These are phyloP conservation scores for Bisporella sp. DNA, from an alignment of 2,329 filamentous ascomycete species.

Conservation along the genomic window DNA sequence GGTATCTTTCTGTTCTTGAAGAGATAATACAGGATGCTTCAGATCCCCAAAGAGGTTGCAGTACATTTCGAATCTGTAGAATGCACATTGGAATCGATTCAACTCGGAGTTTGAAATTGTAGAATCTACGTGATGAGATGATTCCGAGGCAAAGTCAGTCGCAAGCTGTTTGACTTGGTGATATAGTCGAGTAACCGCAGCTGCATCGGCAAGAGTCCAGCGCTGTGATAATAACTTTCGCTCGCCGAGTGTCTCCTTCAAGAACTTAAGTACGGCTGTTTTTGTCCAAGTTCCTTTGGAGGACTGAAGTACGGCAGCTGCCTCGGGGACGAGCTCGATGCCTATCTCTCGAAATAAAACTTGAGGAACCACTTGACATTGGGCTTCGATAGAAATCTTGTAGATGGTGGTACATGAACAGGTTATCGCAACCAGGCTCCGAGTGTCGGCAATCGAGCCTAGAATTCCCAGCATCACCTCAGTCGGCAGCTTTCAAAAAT, in stretches of 20 bases:
- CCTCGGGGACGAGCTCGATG: slow-evolving; percentile 7
- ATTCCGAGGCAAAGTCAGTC: background rate
- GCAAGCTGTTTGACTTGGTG: slow-evolving; percentile 2
- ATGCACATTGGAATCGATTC: slow-evolving; percentile 4
- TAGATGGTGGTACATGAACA: too few relatives aligned
- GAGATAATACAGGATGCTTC: background rate
- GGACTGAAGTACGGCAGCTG: background rate
- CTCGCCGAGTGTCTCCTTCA: background rate
- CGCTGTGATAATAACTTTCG: background rate
- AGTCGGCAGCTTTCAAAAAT: too few relatives aligned
- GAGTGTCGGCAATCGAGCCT: too few relatives aligned
- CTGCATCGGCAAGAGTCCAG: background rate
- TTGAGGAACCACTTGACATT: background rate
- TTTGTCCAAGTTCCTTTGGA: background rate
- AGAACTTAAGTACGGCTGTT: background rate
- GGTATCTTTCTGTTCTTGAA: background rate
- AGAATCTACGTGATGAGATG: background rate
- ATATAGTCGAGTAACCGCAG: slow-evolving; percentile 2
- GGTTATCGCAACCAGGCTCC: too few relatives aligned
- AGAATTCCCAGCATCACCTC: too few relatives aligned
- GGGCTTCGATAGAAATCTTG: too few relatives aligned
- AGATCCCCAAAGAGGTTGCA: slow-evolving; percentile 2
- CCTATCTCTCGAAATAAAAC: slow-evolving; percentile 4
- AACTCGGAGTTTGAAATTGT: background rate
- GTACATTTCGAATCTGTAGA: slow-evolving; percentile 9